Percentiles rank a stretch among this genome's conserved stretches.
Evolutionary conservation across 306 rosid genomes (phyloP).

Genomic region (Castanea sativa): DNA sequence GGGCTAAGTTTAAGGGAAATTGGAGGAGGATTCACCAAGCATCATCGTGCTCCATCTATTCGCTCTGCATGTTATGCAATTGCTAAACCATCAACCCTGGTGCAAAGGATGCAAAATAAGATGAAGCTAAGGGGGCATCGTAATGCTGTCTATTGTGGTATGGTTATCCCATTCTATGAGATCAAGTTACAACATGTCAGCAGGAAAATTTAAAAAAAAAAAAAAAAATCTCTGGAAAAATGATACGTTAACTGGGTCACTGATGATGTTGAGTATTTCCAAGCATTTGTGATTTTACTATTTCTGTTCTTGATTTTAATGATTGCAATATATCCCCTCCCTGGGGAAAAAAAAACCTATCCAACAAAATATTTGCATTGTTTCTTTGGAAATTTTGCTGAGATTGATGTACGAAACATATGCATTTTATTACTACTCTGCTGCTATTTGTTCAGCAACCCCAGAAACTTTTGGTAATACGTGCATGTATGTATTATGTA

Average conservation of each 20-base stretch:
- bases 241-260: slow-evolving; percentile 14
- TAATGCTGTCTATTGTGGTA: slow-evolving; percentile 92
- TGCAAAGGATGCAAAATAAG: slow-evolving; percentile 80
- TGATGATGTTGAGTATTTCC: background rate
- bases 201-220: background rate
- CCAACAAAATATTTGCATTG: background rate
- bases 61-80: slow-evolving; percentile 90
- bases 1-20: slow-evolving; percentile 79
- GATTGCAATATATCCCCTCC: background rate
- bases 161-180: slow-evolving; percentile 17
- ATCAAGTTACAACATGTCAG: background rate
- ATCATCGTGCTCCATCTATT: slow-evolving; percentile 82
- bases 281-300: background rate
- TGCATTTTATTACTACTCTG: slow-evolving; percentile 3
- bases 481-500: background rate
- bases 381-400: background rate
- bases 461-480: background rate
- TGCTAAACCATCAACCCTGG: slow-evolving; percentile 89
- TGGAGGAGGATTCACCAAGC: slow-evolving; percentile 85
- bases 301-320: background rate
- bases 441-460: background rate
- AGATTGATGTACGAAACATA: background rate
- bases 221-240: slow-evolving; percentile 12
- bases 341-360: no score
- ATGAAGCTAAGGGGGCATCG: slow-evolving; percentile 90